phyloP scores from a whole-genome alignment of 306 rosid genomes.

The Cicer chorassanicum region DNA sequence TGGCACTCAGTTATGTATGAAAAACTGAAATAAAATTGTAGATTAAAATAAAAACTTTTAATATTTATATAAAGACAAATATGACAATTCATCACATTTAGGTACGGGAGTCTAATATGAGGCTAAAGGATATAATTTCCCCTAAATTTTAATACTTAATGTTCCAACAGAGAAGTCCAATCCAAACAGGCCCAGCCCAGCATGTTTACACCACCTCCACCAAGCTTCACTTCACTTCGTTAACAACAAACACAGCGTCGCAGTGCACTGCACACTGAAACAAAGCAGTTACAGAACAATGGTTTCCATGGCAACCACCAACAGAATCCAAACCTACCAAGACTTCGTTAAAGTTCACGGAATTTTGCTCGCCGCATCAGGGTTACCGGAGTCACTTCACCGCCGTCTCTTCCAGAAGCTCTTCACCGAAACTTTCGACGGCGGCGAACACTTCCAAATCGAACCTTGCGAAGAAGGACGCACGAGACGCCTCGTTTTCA shows the following conservation, averaged over 20 bases:
- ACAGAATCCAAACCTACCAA: conserved; percentile 66
- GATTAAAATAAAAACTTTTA: too few species aligned
- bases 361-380: conserved; percentile 70
- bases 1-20: too few species aligned
- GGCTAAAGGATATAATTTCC: too few species aligned
- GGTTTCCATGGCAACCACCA: conserved; percentile 47
- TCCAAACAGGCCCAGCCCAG: conserved; percentile 14
- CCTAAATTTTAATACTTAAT: too few species aligned
- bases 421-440: conserved; percentile 72
- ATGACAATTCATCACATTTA: too few species aligned
- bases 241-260: background rate
- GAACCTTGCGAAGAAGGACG: conserved; percentile 69
- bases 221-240: background rate
- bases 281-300: conserved; percentile 8
- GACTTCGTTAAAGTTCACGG: conserved; percentile 81
- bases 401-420: conserved; percentile 75
- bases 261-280: background rate
- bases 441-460: conserved; percentile 76
- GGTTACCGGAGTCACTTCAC: conserved; percentile 66
- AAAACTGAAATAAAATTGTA: too few species aligned
- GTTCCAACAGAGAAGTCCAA: background rate
- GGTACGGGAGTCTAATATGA: too few species aligned
- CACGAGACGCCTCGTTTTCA: conserved; percentile 67
- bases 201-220: background rate
- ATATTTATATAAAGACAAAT: too few species aligned